Conservation (phyloP, 495 filamentous ascomycete species). For the Haplographium delicatum region DNA sequence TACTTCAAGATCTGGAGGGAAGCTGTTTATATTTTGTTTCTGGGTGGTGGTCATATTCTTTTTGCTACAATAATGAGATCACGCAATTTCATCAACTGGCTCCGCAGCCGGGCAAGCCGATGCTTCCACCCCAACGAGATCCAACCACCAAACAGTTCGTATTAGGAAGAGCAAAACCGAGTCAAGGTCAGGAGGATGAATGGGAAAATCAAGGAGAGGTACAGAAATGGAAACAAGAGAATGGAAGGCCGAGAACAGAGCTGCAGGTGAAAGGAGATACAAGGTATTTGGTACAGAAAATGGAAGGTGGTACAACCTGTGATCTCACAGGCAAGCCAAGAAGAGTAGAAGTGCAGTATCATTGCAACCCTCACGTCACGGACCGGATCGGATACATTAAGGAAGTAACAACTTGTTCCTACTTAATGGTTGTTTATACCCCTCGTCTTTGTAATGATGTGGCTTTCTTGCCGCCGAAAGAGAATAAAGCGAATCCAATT, state of each 20-base stretch:
- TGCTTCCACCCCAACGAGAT: slow-evolving; percentile 70
- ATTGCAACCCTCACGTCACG: slow-evolving; percentile 74
- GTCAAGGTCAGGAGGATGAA: slow-evolving; percentile 31
- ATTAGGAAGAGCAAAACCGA: slow-evolving; percentile 51
- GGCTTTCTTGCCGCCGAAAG: slow-evolving; percentile 82
- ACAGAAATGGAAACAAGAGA: slow-evolving; percentile 29
- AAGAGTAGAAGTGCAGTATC: slow-evolving; percentile 85
- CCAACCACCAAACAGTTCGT: slow-evolving; percentile 71
- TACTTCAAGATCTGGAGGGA: slow-evolving; percentile 82
- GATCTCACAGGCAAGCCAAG: slow-evolving; percentile 84
- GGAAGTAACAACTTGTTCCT: slow-evolving; percentile 87
- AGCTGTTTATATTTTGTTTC: slow-evolving; percentile 84
- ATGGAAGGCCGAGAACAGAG: slow-evolving; percentile 50
- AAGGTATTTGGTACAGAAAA: slow-evolving; percentile 83
- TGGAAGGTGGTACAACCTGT: slow-evolving; percentile 82
- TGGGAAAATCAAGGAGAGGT: slow-evolving; percentile 26
- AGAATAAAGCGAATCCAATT: slow-evolving; percentile 71
- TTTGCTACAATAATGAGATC: slow-evolving; percentile 85
- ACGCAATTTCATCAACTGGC: slow-evolving; percentile 89
- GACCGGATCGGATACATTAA: slow-evolving; percentile 95
- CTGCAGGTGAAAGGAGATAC: slow-evolving; percentile 78
- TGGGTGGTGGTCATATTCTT: slow-evolving; percentile 97
- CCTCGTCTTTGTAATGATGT: slow-evolving; percentile 89
- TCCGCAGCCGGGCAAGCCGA: slow-evolving; percentile 55
- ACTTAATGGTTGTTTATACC: slow-evolving; percentile 92